Percentiles rank a stretch among this genome's conserved stretches.
These are phyloP conservation scores for Mortierella sp. DNA, from an alignment of 371 early-diverging fungal genomes.

Conservation along the genomic window DNA sequence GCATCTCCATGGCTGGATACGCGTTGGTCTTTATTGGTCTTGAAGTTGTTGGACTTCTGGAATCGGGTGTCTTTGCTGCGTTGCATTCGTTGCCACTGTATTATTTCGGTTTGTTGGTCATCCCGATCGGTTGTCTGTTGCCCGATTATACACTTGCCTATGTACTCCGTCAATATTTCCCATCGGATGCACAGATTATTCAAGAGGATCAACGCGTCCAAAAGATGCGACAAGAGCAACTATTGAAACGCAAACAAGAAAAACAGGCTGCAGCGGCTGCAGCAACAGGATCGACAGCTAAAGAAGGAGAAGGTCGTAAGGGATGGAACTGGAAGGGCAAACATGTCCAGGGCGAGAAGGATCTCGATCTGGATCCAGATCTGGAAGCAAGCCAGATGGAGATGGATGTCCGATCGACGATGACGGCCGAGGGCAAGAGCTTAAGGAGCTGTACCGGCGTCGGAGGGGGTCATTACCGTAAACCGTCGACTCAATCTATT, in stretches of 20 bases:
- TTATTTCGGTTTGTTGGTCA: slow-evolving; percentile 38
- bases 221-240: slow-evolving; percentile 21
- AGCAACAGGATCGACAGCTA: too few species aligned
- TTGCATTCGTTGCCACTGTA: slow-evolving; percentile 45
- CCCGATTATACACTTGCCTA: slow-evolving; percentile 48
- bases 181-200: slow-evolving; percentile 50
- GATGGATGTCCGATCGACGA: slow-evolving; percentile 8
- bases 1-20: slow-evolving; percentile 37
- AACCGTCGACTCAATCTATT: background rate
- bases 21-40: slow-evolving; percentile 38
- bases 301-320: too few species aligned
- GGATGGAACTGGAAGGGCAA: slow-evolving; percentile 16
- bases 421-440: background rate
- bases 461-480: too few species aligned
- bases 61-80: slow-evolving; percentile 28
- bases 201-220: slow-evolving; percentile 46
- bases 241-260: background rate
- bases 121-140: slow-evolving; percentile 39
- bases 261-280: slow-evolving; percentile 5
- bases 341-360: slow-evolving; percentile 3
- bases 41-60: slow-evolving; percentile 34
- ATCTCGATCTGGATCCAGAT: slow-evolving; percentile 15
- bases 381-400: slow-evolving; percentile 32
- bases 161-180: slow-evolving; percentile 34
- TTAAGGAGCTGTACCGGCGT: too few species aligned